phyloP scores from a whole-genome alignment of 2,329 filamentous ascomycete species.

The Coniochaeta prunicola region DNA sequence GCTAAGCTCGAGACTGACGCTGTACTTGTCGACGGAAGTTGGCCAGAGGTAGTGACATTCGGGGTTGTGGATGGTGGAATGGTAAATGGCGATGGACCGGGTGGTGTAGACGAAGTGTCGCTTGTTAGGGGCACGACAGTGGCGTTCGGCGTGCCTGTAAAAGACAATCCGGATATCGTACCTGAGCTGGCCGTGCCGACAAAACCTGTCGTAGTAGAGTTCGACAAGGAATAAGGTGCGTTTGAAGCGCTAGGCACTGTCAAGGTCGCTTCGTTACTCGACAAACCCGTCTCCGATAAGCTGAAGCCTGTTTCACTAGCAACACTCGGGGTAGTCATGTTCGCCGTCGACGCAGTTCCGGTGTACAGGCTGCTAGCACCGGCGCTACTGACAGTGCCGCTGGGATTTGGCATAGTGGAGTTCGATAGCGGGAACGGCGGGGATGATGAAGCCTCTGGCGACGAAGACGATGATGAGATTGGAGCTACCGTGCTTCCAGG shows the following conservation, averaged over 20 bases:
- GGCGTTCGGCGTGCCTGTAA: not conserved
- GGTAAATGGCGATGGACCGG: not conserved
- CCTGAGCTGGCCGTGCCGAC: not conserved
- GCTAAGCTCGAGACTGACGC: not conserved
- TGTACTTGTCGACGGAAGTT: not conserved
- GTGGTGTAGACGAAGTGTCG: not conserved
- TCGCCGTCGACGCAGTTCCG: slow-evolving; percentile 2
- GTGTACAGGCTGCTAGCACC: not conserved
- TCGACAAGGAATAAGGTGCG: not conserved
- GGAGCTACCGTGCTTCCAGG: not conserved
- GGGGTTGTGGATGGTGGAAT: not conserved
- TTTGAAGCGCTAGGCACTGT: not conserved
- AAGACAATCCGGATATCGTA: not conserved
- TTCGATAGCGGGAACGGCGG: slow-evolving; percentile 9
- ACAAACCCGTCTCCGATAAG: not conserved
- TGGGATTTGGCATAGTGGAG: not conserved
- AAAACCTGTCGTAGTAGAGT: not conserved
- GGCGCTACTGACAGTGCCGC: not conserved
- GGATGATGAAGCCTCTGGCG: not conserved
- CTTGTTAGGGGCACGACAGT: not conserved
- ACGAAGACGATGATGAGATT: not conserved
- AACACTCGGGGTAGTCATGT: not conserved
- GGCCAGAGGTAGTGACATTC: slow-evolving; percentile 1
- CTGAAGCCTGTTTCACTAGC: not conserved
- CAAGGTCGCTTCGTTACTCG: not conserved